phyloP scores from a whole-genome alignment of 371 early-diverging fungal species.

The Mucor mucedo region DNA sequence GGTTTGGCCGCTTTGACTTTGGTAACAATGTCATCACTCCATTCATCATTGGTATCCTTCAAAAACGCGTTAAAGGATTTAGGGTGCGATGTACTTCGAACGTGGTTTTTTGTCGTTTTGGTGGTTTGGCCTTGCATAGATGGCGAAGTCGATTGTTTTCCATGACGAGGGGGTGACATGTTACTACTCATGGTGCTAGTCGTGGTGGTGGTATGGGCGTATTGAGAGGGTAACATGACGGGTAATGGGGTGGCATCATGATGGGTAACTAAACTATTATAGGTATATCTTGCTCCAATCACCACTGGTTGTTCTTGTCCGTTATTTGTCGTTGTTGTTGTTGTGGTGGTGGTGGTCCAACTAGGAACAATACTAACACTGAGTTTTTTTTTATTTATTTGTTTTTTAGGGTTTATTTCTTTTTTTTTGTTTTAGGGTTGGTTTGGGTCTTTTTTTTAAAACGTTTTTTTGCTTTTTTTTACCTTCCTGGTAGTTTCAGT shows the following conservation, averaged over 20 bases:
- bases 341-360: constrained; percentile 7
- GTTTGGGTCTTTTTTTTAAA: neutral
- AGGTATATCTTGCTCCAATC: constrained; percentile 54
- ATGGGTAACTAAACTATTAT: constrained; percentile 41
- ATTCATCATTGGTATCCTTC: constrained; percentile 59
- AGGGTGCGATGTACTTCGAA: constrained; percentile 40
- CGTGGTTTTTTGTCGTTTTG: constrained; percentile 18
- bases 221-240: constrained; percentile 25
- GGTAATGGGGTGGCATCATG: constrained; percentile 7
- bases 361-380: constrained; percentile 45
- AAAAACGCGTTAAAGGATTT: constrained; percentile 55
- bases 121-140: constrained; percentile 2
- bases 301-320: constrained; percentile 9
- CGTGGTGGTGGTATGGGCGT: neutral
- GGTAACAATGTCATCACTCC: constrained; percentile 44
- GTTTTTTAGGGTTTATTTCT: neutral
- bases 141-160: neutral
- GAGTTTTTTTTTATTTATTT: constrained; percentile 9
- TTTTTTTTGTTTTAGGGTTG: constrained; percentile 8
- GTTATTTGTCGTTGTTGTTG: neutral
- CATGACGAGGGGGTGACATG: neutral
- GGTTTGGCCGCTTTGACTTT: constrained; percentile 8
- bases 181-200: too few relatives aligned
- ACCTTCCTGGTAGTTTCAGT: constrained; percentile 55
- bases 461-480: neutral